These are phyloP conservation scores for Boletus sp. DNA, from an alignment of 768 basidiomycete genomes.

Conservation along the genomic window DNA sequence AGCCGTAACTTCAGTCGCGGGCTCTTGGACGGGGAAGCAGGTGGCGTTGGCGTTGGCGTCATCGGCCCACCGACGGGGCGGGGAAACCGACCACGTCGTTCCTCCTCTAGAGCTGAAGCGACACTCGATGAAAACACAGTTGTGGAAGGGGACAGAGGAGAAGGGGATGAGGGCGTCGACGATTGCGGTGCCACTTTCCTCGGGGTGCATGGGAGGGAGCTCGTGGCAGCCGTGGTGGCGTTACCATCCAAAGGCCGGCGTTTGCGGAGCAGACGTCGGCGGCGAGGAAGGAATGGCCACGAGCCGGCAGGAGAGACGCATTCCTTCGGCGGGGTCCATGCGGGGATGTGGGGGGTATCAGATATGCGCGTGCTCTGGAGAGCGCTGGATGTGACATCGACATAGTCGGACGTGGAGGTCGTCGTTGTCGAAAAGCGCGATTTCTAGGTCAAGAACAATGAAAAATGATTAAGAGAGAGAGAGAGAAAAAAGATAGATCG, in stretches of 20 bases:
- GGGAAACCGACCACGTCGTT: conserved; percentile 9
- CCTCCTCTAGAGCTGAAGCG: not conserved
- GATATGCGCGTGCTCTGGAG: conserved; percentile 1
- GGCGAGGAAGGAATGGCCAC: conserved; percentile 25
- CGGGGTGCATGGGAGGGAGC: conserved; percentile 14
- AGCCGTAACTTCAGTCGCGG: conserved; percentile 15
- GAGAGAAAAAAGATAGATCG: not conserved
- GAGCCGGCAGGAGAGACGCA: conserved; percentile 17
- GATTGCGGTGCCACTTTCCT: not conserved
- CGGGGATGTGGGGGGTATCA: conserved; percentile 3
- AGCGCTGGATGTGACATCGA: conserved; percentile 13
- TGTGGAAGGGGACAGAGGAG: conserved; percentile 1
- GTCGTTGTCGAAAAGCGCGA: conserved; percentile 38
- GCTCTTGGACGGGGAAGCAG: conserved; percentile 14
- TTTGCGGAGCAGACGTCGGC: conserved; percentile 31
- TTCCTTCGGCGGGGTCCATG: not conserved
- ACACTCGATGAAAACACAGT: not conserved
- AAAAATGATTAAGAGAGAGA: not conserved
- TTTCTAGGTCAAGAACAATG: conserved; percentile 13
- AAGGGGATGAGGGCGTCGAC: conserved; percentile 2
- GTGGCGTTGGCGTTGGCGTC: conserved; percentile 2
- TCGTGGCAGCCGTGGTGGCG: not conserved
- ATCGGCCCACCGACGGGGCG: not conserved
- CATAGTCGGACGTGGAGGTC: conserved; percentile 33
- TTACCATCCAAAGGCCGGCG: conserved; percentile 20